Conservation (phyloP, 345 rosid species). For the Rhodomyrtus tomentosa region DNA sequence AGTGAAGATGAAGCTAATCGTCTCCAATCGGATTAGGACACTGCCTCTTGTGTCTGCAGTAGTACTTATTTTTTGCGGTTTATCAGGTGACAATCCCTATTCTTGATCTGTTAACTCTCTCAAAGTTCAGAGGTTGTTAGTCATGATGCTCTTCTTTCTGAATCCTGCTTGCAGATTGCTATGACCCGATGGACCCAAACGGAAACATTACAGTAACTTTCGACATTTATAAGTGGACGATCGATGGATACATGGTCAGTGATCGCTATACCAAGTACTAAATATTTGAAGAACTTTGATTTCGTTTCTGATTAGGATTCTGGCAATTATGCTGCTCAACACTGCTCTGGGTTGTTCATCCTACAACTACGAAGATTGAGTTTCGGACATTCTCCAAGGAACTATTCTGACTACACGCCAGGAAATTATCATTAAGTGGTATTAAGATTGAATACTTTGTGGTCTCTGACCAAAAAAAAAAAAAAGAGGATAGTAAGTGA, state of each 20-base stretch:
- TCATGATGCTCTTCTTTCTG: not conserved
- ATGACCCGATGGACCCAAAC: conserved; percentile 52
- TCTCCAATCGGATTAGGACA: not conserved
- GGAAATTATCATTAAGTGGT: not conserved
- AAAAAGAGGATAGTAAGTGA: not conserved
- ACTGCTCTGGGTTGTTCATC: not conserved
- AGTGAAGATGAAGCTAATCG: not conserved
- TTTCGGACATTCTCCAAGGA: not conserved
- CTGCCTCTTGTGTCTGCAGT: conserved; percentile 1
- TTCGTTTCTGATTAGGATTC: not conserved
- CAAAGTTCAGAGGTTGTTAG: not conserved
- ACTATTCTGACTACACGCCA: not conserved
- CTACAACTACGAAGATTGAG: not conserved
- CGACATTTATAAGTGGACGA: conserved; percentile 22
- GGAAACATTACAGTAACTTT: conserved; percentile 44
- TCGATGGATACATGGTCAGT: conserved; percentile 46
- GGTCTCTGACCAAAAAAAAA: not conserved
- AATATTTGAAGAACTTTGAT: not conserved
- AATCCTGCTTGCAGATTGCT: conserved; percentile 33
- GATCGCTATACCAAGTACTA: not conserved
- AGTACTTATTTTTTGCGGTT: conserved; percentile 9
- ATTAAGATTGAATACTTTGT: not conserved
- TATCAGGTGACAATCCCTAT: conserved; percentile 20
- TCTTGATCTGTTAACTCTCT: not conserved
- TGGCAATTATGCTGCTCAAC: not conserved